Evolutionary conservation across 2,329 filamentous ascomycete species (phyloP).

Genomic region (Venturia pyrina): DNA sequence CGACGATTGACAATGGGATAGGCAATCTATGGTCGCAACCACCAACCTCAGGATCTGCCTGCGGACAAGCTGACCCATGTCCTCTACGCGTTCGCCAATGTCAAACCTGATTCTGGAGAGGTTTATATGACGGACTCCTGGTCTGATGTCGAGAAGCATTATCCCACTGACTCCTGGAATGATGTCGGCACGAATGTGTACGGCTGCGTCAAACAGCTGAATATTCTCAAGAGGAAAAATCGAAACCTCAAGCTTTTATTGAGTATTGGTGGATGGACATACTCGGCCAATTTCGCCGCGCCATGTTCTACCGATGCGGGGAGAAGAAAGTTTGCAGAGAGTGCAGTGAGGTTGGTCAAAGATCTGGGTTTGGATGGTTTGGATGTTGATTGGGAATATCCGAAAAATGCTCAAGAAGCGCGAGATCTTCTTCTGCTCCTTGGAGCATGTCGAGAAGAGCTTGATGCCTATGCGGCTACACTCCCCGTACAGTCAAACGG

Average conservation of each 20-base stretch:
- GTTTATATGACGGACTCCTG: constrained; percentile 59
- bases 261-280: constrained; percentile 78
- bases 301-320: constrained; percentile 55
- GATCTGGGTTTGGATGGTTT: constrained; percentile 62
- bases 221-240: constrained; percentile 63
- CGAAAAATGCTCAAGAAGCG: constrained; percentile 30
- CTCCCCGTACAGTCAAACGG: constrained; percentile 17
- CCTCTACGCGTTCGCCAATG: constrained; percentile 88
- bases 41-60: constrained; percentile 76
- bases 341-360: constrained; percentile 65
- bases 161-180: constrained; percentile 55
- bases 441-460: constrained; percentile 25
- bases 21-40: constrained; percentile 81
- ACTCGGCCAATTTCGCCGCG: constrained; percentile 64
- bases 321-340: constrained; percentile 56
- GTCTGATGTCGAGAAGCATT: constrained; percentile 61
- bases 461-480: constrained; percentile 31
- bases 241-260: constrained; percentile 70
- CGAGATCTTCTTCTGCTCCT: constrained; percentile 31
- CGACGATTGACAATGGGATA: constrained; percentile 15
- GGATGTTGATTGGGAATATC: constrained; percentile 41
- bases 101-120: constrained; percentile 68
- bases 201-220: constrained; percentile 69
- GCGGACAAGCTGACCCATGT: constrained; percentile 77
- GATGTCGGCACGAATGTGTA: constrained; percentile 62